Evolutionary conservation across 495 filamentous ascomycete species (phyloP), one percentile per base, ranked within the genome.

Genomic region (Talaromyces borbonicus): DNA sequence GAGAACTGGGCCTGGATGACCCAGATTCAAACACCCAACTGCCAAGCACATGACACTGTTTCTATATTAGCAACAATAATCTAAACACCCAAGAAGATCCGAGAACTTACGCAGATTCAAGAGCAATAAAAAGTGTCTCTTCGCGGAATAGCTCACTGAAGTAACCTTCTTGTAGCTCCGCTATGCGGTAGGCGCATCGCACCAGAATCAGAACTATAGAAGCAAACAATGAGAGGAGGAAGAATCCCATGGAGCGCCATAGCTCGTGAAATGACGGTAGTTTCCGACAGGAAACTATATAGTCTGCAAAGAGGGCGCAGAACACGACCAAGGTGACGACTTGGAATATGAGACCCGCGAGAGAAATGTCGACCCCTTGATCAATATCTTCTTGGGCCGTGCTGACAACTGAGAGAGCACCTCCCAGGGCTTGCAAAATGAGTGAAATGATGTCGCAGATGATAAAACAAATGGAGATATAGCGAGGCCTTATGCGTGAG

Each of bases 321-420:
- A 79, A 83, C 16, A 73, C 39, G 0, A 56, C 49, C 40, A 83
- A 54, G 4, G 70, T 70, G 41, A 67, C 57, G 43, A 78, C 75
- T 51, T 81, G 78, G 53, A 68, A 72, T 2, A 65, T 52, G 12
- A 77, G 58, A 48, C 74, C 74, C 8, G 69, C 74, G 49, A 78
- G 69, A 70, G 76, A 73, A 57, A 73, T 63, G 44, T 77, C 63
- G 48, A 62, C 52, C 29, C 74, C 74, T 31, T 9, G 8, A 5
- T 31, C 27, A 0, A 52, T 57, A 19, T 69, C 47, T 2, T 43
- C 35, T 3, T 45, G 42, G 14, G n/a, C 46, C n/a, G 55, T 37
- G 8, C 74, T 65, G 4, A 57, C 63, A 24, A 70, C 64, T 2
- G 74, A 71, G 9, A 79, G 58, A 15, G 57, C 74, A 23, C 74